Base-by-base conservation (phyloP, 73 alveolate genomes). In the Paramecium biaurelia region DNA sequence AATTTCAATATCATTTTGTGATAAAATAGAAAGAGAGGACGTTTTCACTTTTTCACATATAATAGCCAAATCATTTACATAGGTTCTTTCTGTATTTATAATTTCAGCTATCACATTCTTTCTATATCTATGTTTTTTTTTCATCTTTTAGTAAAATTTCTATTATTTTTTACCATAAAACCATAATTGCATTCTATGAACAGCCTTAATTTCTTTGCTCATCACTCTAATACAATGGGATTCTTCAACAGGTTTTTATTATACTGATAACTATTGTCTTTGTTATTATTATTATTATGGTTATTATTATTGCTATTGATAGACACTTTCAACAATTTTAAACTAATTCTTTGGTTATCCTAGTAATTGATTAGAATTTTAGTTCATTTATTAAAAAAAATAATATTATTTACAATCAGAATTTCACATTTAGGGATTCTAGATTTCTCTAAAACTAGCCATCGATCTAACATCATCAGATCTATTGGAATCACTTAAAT, bases 51-150 rank as follows among this genome's bases (percentile, higher is more conserved):
- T 30, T 43, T 79, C 90, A 43, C 70, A 41, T 0, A 79, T 45
- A 20, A 45, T 23, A 4, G 45, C 2, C 15, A 79, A 26, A 79
- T 79, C 90, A 41, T 24, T 79, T 6, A 38, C 70, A 45, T 79
- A 79, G 21, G 30, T 23, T 45, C 90, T 38, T 15, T 79, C 90
- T 30, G 90, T 79, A 24, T 79, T 47, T 79, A 79, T 47, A n/a
- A 79, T 41, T 79, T 79, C 90, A 43, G 45, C 42, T 8, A 79
- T 79, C 12, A 79, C 90, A 79, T 79, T 79, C 32, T 79, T 43
- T 79, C 90, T 38, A 79, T 79, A 79, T 79, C 90, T 38, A 45
- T 79, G 56, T 41, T 79, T 41, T 63, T 79, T 79, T 47, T 43
- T 43, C 74, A 79, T 43, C 53, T 79, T 79, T 79, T 79, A 45